phyloP scores from a whole-genome alignment of 441 rosid species.

The Arabidopsis hybrid region DNA sequence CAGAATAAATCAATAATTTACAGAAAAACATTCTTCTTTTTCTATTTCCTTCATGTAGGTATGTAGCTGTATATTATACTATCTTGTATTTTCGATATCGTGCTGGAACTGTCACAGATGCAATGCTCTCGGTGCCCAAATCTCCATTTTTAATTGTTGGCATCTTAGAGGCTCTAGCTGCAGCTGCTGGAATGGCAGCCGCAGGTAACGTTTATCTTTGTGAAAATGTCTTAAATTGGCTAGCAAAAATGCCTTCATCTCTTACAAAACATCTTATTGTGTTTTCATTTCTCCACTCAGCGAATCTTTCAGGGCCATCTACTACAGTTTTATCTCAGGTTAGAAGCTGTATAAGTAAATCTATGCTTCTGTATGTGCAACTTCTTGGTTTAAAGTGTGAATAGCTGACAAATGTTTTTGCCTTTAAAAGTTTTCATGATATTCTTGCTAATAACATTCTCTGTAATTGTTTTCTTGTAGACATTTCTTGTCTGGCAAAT shows the following conservation, averaged over 20 bases:
- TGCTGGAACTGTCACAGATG: constrained; percentile 85
- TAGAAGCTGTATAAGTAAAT: constrained; percentile 26
- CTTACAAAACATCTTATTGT: constrained; percentile 4
- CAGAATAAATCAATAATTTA: neutral
- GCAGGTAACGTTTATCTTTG: constrained; percentile 57
- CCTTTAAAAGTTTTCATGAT: neutral
- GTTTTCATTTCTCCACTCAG: constrained; percentile 53
- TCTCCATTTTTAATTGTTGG: constrained; percentile 79
- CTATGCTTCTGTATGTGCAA: neutral
- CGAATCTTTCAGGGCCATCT: constrained; percentile 90
- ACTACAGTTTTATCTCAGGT: constrained; percentile 96
- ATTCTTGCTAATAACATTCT: neutral
- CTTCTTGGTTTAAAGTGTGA: neutral
- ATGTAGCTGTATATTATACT: constrained; percentile 76
- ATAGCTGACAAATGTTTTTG: neutral
- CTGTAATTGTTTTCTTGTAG: constrained; percentile 47
- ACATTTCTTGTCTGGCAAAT: constrained; percentile 96
- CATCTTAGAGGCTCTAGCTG: constrained; percentile 85
- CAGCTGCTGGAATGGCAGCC: constrained; percentile 98
- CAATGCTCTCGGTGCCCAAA: constrained; percentile 89
- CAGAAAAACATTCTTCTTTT: constrained; percentile 2
- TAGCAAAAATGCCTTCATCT: neutral
- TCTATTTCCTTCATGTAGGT: constrained; percentile 52
- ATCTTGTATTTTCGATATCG: constrained; percentile 74
- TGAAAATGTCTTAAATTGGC: constrained; percentile 1